phyloP scores from a whole-genome alignment of 345 rosid genomes.

The Euclidium syriacum region DNA sequence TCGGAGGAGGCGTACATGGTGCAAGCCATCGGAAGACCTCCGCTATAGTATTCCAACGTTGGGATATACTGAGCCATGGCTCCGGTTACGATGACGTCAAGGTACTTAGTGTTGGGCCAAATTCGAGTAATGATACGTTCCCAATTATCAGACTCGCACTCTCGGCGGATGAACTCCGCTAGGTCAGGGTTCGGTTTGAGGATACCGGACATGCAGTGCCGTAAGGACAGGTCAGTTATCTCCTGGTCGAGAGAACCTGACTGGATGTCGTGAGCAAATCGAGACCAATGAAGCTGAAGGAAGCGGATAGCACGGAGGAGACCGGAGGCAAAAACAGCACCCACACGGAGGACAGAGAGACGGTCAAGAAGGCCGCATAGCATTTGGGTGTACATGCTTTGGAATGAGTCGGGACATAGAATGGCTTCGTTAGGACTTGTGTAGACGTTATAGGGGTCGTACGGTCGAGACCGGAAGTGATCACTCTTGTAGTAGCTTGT shows the following conservation, averaged over 20 bases:
- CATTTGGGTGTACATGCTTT: constrained; percentile 96
- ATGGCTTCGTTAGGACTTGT: constrained; percentile 94
- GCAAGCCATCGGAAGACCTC: constrained; percentile 77
- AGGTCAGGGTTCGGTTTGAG: constrained; percentile 55
- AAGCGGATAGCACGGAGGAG: constrained; percentile 83
- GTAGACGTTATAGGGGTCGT: constrained; percentile 78
- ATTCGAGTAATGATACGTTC: constrained; percentile 65
- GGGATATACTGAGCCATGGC: constrained; percentile 98
- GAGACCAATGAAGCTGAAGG: constrained; percentile 75
- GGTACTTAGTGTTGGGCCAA: constrained; percentile 88
- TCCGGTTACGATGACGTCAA: constrained; percentile 92
- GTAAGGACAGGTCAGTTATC: constrained; percentile 47
- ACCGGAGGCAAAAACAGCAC: constrained; percentile 93
- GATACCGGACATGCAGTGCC: constrained; percentile 34
- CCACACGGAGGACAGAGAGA: constrained; percentile 71
- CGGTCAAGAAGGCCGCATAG: constrained; percentile 81
- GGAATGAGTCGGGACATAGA: constrained; percentile 85
- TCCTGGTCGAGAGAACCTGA: constrained; percentile 49
- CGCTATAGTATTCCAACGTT: constrained; percentile 83
- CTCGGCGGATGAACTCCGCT: constrained; percentile 44
- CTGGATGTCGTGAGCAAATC: constrained; percentile 55
- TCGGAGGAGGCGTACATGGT: constrained; percentile 98
- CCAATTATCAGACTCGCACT: constrained; percentile 62
- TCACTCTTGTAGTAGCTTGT: constrained; percentile 98
- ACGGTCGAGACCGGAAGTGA: constrained; percentile 77